These are phyloP conservation scores for Anastatica hierochuntica DNA, from an alignment of 345 rosid species.

Conservation along the genomic window DNA sequence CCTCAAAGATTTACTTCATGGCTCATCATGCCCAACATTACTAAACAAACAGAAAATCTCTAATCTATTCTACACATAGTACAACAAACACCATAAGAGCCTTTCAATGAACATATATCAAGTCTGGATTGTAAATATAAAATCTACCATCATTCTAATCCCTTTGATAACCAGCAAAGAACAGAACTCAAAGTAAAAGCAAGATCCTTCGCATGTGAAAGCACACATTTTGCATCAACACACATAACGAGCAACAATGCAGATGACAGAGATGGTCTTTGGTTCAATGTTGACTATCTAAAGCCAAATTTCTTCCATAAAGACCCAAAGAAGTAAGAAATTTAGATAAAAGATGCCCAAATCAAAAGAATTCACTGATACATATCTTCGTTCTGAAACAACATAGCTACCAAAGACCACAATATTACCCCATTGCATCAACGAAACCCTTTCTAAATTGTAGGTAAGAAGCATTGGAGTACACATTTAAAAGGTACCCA, in stretches of 20 bases:
- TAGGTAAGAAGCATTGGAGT: neutral
- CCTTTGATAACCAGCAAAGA: neutral
- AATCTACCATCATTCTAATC: neutral
- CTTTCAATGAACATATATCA: neutral
- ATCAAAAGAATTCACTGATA: constrained; percentile 2
- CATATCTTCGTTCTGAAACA: neutral
- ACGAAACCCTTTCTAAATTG: too few relatives aligned
- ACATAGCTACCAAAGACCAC: too few relatives aligned
- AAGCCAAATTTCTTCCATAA: too few relatives aligned
- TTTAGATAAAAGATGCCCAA: neutral
- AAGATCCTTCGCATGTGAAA: neutral
- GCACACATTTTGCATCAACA: constrained; percentile 5
- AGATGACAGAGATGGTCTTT: neutral
- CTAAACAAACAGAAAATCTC: neutral
- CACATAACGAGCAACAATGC: constrained; percentile 4
- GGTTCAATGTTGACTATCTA: too few relatives aligned
- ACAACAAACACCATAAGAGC: neutral
- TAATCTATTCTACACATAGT: too few relatives aligned
- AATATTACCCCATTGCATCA: too few relatives aligned
- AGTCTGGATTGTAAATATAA: neutral
- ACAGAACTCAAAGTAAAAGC: neutral
- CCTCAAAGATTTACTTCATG: neutral
- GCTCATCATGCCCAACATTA: neutral
- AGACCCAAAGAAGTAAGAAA: neutral
- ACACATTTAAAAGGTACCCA: constrained; percentile 1